Evolutionary conservation across 2,329 filamentous ascomycete species (phyloP), one percentile per base, ranked within the genome.

Genomic region (Diaporthe capsici): DNA sequence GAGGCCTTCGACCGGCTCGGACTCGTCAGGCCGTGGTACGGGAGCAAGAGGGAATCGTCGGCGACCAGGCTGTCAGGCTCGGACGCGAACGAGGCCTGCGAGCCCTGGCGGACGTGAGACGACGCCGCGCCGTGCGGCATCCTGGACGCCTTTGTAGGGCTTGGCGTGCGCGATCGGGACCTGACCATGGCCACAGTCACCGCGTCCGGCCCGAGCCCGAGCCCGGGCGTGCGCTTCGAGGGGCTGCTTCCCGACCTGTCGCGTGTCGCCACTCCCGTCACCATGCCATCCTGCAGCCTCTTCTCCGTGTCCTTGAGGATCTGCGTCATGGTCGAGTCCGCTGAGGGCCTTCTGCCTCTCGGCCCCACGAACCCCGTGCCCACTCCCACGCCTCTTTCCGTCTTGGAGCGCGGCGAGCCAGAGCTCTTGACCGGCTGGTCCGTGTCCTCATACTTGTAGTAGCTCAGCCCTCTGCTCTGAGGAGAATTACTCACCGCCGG

Each of bases 251-350:
- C 70, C 8, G 82, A 78, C 42, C 80, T 83, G 79, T 84, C 84
- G 44, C 77, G 72, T 49, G 57, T 53, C n/a, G 75, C 47, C 51
- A 79, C 61, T 28, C 75, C 74, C 37, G 75, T 58, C 55, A 37
- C 72, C 51, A 51, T 75, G 8, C 76, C 80, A 57, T 75, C 84
- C 28, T 85, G 83, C 20, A 91, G 83, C 13, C 89, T 84, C 82
- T 87, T 83, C 37, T 90, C 90, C 1, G 89, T 91, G 47, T 85
- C 88, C 58, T 84, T 84, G 44, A 91, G 82, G 39, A 91, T 91
- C 76, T 87, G 83, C 1, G 86, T 84, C 37, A 91, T 80, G 1
- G 88, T 88, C 15, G 86, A 84, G 77, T 90, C 89, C 0, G 88
- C 85, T 51, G 81, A 83, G 68, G 80, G 79, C 31, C 82, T 78